Evolutionary conservation across 805 yeast genomes (phyloP), one percentile per base, ranked within the genome.

Genomic region (Candida anglica): DNA sequence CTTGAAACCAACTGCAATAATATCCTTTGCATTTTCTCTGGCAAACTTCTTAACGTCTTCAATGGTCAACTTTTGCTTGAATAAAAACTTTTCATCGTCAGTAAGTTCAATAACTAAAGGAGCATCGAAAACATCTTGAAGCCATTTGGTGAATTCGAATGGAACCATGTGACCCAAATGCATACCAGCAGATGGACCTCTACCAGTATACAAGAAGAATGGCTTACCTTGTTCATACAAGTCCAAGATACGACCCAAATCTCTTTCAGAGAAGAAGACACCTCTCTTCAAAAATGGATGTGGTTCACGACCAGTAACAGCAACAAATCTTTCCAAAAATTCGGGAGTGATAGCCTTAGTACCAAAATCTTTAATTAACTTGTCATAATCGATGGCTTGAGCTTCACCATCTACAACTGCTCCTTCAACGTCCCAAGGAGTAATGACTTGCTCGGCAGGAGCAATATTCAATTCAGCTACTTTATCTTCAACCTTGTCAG

Each of bases 351-450:
- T 80, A 32, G 71, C 65, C 41, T 68, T 77, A 23, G 98, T 88
- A 48, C 98, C 98, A 50, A 93, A 93, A 54, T 85, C 86, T 43
- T 69, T 69, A 49, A 87, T 84, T 46, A 93, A 71, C 63, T 87
- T 87, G 38, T 86, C 91, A 56, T 93, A 93, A 65, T 93, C 96
- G 47, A 93, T 89, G 18, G 79, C 88, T 58, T 84, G 89, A n/a
- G 84, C 77, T 48, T 81, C 70, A 35, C 98, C 98, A 50, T 89
- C 95, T 38, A 87, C 96, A 30, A 91, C 94, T 2, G 97, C 98
- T 38, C 98, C 98, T 61, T 86, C 96, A 19, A 93, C 98, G 58
- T 93, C 98, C 98, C 98, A 93, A 31, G 98, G 98, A 1, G 98
- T 93, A 36, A 67, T 52, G 31, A 48, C 51, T 47, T 67, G 73